Evolutionary conservation across 2,329 filamentous ascomycete species (phyloP).

Genomic region (Phaeosphaeria sp.): DNA sequence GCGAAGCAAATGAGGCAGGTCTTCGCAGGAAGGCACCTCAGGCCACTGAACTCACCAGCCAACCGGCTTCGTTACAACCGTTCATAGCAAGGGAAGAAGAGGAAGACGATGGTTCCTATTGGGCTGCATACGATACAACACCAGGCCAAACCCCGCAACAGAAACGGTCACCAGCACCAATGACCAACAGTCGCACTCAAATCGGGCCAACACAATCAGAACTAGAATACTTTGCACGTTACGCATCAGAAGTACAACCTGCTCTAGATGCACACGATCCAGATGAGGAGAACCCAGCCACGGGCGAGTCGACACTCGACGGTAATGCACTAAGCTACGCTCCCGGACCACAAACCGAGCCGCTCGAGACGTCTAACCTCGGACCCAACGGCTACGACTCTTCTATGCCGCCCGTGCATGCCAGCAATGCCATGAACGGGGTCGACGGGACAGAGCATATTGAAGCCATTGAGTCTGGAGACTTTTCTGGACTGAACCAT

Average conservation of each 20-base stretch:
- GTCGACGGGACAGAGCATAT: conserved; percentile 29
- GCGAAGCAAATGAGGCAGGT: conserved; percentile 65
- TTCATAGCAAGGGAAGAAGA: conserved; percentile 47
- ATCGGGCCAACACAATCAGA: conserved; percentile 57
- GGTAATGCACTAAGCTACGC: conserved; percentile 56
- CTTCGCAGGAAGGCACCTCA: conserved; percentile 36
- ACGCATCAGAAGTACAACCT: conserved; percentile 76
- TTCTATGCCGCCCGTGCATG: conserved; percentile 34
- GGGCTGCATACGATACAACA: conserved; percentile 77
- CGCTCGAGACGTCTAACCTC: conserved; percentile 48
- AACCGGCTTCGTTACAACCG: conserved; percentile 13
- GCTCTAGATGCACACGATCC: conserved; percentile 82
- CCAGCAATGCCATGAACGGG: conserved; percentile 1
- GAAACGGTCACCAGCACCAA: conserved; percentile 68
- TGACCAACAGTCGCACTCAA: conserved; percentile 44
- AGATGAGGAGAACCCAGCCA: conserved; percentile 65
- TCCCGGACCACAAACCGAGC: conserved; percentile 53
- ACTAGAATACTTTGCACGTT: conserved; percentile 77
- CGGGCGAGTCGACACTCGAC: conserved; percentile 59
- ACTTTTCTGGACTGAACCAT: conserved; percentile 35
- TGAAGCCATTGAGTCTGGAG: conserved; percentile 29
- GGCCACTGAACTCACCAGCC: conserved; percentile 21
- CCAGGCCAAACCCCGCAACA: conserved; percentile 55
- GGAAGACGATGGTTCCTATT: conserved; percentile 78
- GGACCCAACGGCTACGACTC: conserved; percentile 41